Evolutionary conservation across 441 rosid species (phyloP).

Genomic region (Rhodomyrtus psidioides): DNA sequence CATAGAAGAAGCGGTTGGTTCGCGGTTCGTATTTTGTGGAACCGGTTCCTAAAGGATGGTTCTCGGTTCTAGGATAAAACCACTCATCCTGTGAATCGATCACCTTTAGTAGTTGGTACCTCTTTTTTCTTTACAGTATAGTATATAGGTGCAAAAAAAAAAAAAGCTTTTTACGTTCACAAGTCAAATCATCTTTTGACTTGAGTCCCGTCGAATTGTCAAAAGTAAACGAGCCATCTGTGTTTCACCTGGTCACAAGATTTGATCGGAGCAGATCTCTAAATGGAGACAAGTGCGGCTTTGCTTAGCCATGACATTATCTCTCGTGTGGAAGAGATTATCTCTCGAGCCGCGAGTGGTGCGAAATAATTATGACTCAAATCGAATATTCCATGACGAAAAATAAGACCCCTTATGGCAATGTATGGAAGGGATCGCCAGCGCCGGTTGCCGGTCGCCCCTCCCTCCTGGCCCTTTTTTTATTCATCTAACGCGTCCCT

Average conservation of each 20-base stretch:
- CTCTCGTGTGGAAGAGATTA: rapidly evolving
- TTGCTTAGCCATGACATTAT: rapidly evolving
- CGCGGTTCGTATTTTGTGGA: too few species aligned
- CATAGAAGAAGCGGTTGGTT: too few species aligned
- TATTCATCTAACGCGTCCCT: background rate
- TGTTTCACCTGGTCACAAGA: background rate
- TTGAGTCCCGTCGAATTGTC: too few species aligned
- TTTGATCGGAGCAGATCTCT: rapidly evolving
- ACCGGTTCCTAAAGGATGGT: too few species aligned
- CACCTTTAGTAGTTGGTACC: too few species aligned
- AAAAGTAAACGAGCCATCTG: background rate
- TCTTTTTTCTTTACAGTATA: too few species aligned
- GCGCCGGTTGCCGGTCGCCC: too few species aligned
- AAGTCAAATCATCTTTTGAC: background rate
- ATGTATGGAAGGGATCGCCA: background rate
- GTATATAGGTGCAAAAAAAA: background rate
- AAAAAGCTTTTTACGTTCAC: too few species aligned
- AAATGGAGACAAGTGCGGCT: too few species aligned
- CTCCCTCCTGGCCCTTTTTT: background rate
- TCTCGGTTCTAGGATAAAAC: too few species aligned
- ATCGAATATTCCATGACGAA: background rate
- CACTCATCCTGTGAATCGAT: too few species aligned
- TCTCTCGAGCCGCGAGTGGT: rapidly evolving
- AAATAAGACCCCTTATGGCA: background rate
- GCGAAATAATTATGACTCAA: background rate